A percentile compares a stretch with the other conserved stretches of the same genome.
These are phyloP conservation scores for Hypholoma fasciculare DNA, from an alignment of 768 basidiomycete species.

Conservation along the genomic window DNA sequence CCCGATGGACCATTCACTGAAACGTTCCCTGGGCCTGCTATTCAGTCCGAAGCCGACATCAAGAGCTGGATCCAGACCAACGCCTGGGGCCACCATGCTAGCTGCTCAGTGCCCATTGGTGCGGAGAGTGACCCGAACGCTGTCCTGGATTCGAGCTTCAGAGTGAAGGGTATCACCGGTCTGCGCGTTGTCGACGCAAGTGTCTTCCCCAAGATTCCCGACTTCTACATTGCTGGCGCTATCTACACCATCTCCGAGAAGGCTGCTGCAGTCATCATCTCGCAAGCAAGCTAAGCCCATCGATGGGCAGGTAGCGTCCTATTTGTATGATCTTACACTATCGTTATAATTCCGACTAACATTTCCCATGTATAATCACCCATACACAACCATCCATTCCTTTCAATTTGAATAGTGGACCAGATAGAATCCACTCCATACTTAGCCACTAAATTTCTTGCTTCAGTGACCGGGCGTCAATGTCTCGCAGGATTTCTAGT, in stretches of 20 bases:
- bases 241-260: constrained; percentile 13
- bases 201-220: constrained; percentile 12
- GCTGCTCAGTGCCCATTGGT: constrained; percentile 10
- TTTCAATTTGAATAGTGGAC: too few relatives aligned
- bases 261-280: constrained; percentile 7
- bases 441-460: too few relatives aligned
- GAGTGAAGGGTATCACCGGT: constrained; percentile 7
- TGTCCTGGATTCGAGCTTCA: constrained; percentile 7
- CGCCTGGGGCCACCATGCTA: constrained; percentile 12
- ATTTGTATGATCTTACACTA: too few relatives aligned
- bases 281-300: not conserved
- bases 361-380: too few relatives aligned
- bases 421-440: too few relatives aligned
- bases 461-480: too few relatives aligned
- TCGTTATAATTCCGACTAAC: too few relatives aligned
- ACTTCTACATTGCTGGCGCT: constrained; percentile 5
- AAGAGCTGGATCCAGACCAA: constrained; percentile 10
- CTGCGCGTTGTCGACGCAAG: constrained; percentile 11
- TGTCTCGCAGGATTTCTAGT: too few relatives aligned
- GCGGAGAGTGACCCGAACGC: constrained; percentile 3
- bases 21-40: not conserved
- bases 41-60: constrained; percentile 6
- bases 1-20: not conserved
- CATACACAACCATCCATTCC: too few relatives aligned
- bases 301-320: too few relatives aligned